Percentiles rank a stretch among this genome's conserved stretches.
These are phyloP conservation scores for Naumovozyma baii DNA, from an alignment of 805 yeast genomes.

Conservation along the genomic window DNA sequence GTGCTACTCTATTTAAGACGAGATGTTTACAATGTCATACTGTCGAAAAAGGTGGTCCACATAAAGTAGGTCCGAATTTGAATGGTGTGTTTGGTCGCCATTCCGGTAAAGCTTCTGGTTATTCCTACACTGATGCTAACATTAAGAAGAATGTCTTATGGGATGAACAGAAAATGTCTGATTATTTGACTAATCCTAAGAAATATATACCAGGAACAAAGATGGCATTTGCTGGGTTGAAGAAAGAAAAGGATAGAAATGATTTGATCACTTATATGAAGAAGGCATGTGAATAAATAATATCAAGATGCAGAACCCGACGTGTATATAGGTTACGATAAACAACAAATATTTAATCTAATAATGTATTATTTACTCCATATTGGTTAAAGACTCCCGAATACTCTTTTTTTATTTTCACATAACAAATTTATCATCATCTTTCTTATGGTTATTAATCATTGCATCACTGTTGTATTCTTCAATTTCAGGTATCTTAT, in stretches of 20 bases:
- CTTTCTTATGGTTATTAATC: no score
- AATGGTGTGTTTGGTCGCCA: slow-evolving; percentile 89
- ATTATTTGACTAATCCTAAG: slow-evolving; percentile 98
- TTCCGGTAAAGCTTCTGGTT: slow-evolving; percentile 88
- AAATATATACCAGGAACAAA: slow-evolving; percentile 99
- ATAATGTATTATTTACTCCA: background rate
- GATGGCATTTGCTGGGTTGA: slow-evolving; percentile 99
- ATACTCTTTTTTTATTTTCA: no score
- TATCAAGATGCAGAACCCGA: background rate
- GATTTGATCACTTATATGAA: slow-evolving; percentile 84
- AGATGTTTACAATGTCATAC: slow-evolving; percentile 99
- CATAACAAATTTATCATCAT: no score
- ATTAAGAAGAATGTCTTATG: slow-evolving; percentile 88
- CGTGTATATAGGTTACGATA: background rate
- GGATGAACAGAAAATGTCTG: slow-evolving; percentile 81
- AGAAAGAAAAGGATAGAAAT: slow-evolving; percentile 98
- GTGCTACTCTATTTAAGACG: slow-evolving; percentile 96
- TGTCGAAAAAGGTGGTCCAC: slow-evolving; percentile 87
- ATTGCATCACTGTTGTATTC: background rate
- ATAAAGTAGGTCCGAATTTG: slow-evolving; percentile 98
- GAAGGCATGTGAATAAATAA: slow-evolving; percentile 39
- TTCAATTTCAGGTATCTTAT: background rate
- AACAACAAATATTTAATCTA: background rate
- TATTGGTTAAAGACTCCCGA: no score
- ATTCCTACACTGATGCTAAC: slow-evolving; percentile 96